Base-by-base conservation (phyloP, 345 rosid species). In the Mallotus nudiflorus region DNA sequence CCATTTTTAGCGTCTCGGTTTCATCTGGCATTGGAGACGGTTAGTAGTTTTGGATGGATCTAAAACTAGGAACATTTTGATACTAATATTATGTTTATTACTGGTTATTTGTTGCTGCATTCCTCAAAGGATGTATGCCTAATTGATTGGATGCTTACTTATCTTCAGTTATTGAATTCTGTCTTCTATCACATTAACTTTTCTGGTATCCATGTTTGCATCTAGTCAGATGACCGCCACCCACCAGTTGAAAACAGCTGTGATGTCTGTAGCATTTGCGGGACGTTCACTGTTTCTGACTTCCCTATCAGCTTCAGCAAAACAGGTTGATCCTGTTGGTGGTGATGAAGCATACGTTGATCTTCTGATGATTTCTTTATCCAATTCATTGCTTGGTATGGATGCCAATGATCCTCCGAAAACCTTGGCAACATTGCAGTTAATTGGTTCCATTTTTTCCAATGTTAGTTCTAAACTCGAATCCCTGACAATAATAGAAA, bases 361-460 rank as follows among this genome's bases (percentile, higher is more conserved):
- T 80, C 93, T 95, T 72, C 77, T 87, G 72, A 89, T 82, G 82
- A 85, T 92, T 74, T 90, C 97, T 54, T 80, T 95, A 67, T 90
- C 97, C 15, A 95, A 91, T 86, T 93, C 97, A 19, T 85, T 95
- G 71, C 96, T 91, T 84, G 99, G 99, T 45, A 95, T 95, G 92
- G 99, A 95, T 85, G 99, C 97, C 75, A 95, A 95, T 73, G 99
- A 95, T 75, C 99, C 99, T 72, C 99, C 97, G 24, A 95, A 95
- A 83, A 90, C 99, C 61, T 80, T 89, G 86, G 97, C 97, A 58
- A 92, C 96, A 35, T 85, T 95, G 97, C 99, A 95, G 79, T 80
- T 92, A 69, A 90, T 95, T 81, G 97, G 99, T 73, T 92, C 97
- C 69, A 88, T 92, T 80, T 95, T 95, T 86, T 95, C 99, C 80